Evolutionary conservation across 164 flowering plant genomes (phyloP).

Genomic region (Nelumbo lutea): DNA sequence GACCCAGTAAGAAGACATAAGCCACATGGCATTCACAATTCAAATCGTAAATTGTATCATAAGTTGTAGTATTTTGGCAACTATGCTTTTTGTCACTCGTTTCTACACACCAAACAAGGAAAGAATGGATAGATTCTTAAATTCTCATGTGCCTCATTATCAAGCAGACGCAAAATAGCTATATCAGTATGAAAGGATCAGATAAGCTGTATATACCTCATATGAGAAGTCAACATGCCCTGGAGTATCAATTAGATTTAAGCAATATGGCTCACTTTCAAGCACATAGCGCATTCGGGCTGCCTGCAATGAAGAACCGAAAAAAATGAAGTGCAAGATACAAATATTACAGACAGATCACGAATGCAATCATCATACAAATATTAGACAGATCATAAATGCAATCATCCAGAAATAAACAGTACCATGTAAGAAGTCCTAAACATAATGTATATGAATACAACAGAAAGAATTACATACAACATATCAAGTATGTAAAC

Average conservation of each 20-base stretch:
- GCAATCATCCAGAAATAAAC: too few species aligned
- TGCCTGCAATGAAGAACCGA: slow-evolving; percentile 46
- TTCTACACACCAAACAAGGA: too few species aligned
- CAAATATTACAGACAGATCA: background rate
- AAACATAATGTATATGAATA: too few species aligned
- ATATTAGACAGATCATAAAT: too few species aligned
- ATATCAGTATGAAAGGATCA: background rate
- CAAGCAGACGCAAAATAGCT: background rate
- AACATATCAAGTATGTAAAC: too few species aligned
- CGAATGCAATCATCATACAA: background rate
- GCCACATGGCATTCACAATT: too few species aligned
- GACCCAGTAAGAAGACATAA: too few species aligned
- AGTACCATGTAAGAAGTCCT: too few species aligned
- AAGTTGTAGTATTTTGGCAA: too few species aligned
- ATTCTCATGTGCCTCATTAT: slow-evolving; percentile 1
- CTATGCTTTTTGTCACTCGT: too few species aligned
- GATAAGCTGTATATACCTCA: slow-evolving; percentile 49
- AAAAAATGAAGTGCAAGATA: background rate
- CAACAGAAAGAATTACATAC: too few species aligned
- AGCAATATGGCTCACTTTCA: slow-evolving; percentile 61
- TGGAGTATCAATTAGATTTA: slow-evolving; percentile 93
- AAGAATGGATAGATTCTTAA: background rate
- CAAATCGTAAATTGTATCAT: too few species aligned
- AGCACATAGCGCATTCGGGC: slow-evolving; percentile 85
- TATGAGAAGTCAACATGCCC: slow-evolving; percentile 99